These are phyloP conservation scores for Penicillium robsamsonii DNA, from an alignment of 495 filamentous ascomycete species.

Conservation along the genomic window DNA sequence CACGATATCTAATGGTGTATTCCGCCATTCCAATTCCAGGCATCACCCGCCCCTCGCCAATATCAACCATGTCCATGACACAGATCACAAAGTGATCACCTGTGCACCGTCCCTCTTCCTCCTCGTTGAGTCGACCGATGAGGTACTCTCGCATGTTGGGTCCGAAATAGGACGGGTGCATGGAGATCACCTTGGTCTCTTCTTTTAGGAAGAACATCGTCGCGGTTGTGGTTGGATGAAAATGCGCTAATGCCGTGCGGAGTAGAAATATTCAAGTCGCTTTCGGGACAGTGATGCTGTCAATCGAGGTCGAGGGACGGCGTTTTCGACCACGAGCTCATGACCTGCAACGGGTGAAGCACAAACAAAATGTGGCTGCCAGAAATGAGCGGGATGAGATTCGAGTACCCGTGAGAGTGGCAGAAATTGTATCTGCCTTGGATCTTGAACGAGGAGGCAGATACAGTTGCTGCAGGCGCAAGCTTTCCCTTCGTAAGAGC, in stretches of 20 bases:
- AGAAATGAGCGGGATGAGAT: slow-evolving; percentile 10
- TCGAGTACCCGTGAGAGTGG: not conserved
- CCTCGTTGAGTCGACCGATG: slow-evolving; percentile 77
- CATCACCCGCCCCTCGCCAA: slow-evolving; percentile 87
- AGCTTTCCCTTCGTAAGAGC: slow-evolving; percentile 13
- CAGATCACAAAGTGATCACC: slow-evolving; percentile 95
- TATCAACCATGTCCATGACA: slow-evolving; percentile 89
- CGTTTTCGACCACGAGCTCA: slow-evolving; percentile 19
- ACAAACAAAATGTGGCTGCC: not conserved
- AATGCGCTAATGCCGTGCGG: slow-evolving; percentile 1
- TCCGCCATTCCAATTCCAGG: slow-evolving; percentile 86
- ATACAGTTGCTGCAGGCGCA: slow-evolving; percentile 17
- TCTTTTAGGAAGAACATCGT: slow-evolving; percentile 96
- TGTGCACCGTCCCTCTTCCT: slow-evolving; percentile 90
- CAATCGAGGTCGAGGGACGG: slow-evolving; percentile 18
- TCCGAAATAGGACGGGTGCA: slow-evolving; percentile 96
- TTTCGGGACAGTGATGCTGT: slow-evolving; percentile 6
- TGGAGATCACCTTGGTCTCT: slow-evolving; percentile 84
- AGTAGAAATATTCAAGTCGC: not conserved
- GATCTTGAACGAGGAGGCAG: slow-evolving; percentile 12
- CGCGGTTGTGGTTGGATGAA: slow-evolving; percentile 7
- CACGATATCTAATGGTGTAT: slow-evolving; percentile 91
- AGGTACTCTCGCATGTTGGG: slow-evolving; percentile 86
- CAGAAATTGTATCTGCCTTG: slow-evolving; percentile 18
- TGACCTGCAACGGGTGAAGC: slow-evolving; percentile 18